phyloP scores from a whole-genome alignment of 2,329 filamentous ascomycete species.

The Albifimbria verrucaria region DNA sequence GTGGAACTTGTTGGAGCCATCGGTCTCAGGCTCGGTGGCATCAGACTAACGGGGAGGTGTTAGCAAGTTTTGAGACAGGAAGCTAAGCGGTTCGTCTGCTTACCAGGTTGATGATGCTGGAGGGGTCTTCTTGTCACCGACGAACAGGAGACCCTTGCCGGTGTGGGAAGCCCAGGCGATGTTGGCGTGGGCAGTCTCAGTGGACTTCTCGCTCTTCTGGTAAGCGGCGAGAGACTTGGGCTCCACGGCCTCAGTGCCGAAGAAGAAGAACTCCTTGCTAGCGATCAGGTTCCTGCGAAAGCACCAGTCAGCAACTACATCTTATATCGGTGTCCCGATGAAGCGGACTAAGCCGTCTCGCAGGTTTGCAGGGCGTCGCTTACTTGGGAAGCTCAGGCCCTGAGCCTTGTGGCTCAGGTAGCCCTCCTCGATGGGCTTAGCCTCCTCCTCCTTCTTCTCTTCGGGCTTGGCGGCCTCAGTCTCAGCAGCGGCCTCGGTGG shows the following conservation, averaged over 20 bases:
- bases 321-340: neutral
- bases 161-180: slow-evolving; percentile 90
- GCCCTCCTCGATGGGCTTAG: slow-evolving; percentile 76
- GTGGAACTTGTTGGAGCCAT: slow-evolving; percentile 77
- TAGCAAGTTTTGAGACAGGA: slow-evolving; percentile 11
- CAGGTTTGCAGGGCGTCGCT: no score
- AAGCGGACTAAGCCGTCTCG: neutral
- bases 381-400: slow-evolving; percentile 83
- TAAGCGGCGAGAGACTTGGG: slow-evolving; percentile 72
- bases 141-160: slow-evolving; percentile 92
- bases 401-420: slow-evolving; percentile 86
- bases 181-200: slow-evolving; percentile 69
- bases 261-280: slow-evolving; percentile 92
- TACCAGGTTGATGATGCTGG: slow-evolving; percentile 83
- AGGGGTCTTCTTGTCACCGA: slow-evolving; percentile 81
- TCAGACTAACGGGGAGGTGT: slow-evolving; percentile 42
- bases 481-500: slow-evolving; percentile 36
- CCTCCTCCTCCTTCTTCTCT: slow-evolving; percentile 45
- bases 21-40: slow-evolving; percentile 68
- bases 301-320: neutral
- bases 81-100: slow-evolving; percentile 30
- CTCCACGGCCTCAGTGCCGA: slow-evolving; percentile 70
- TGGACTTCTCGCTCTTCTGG: slow-evolving; percentile 84
- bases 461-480: slow-evolving; percentile 38
- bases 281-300: slow-evolving; percentile 73